These are phyloP conservation scores for Plasmodium coatneyi DNA, from an alignment of 169 alveolate genomes.

Conservation along the genomic window DNA sequence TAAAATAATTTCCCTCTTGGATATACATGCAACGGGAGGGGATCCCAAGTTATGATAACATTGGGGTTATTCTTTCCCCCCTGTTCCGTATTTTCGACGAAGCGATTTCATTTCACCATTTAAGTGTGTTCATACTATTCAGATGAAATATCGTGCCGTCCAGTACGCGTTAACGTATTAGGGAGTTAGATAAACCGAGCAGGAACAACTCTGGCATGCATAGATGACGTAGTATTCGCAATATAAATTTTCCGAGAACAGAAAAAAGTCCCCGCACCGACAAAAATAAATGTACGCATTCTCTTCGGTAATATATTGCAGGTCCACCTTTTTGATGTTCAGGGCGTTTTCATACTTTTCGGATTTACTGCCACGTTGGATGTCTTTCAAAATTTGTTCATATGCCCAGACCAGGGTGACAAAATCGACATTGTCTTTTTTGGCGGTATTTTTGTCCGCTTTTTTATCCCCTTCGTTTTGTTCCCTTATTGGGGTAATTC, in stretches of 20 bases:
- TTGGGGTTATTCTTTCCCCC: neutral
- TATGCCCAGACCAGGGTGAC: conserved; percentile 68
- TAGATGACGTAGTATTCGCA: conserved; percentile 47
- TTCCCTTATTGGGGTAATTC: neutral
- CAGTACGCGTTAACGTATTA: neutral
- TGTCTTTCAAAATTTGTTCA: conserved; percentile 59
- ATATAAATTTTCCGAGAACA: conserved; percentile 42
- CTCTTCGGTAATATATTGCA: conserved; percentile 43
- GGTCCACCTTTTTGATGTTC: conserved; percentile 36
- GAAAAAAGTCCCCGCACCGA: conserved; percentile 65
- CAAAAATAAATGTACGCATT: conserved; percentile 41
- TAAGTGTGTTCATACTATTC: neutral
- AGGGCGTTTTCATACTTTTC: conserved; percentile 62
- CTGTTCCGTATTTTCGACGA: neutral
- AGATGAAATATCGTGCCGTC: neutral
- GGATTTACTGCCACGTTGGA: conserved; percentile 23
- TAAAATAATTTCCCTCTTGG: neutral
- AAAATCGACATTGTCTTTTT: conserved; percentile 26
- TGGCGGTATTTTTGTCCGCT: neutral
- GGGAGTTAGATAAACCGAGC: conserved; percentile 54
- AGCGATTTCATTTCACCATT: neutral
- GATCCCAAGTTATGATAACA: neutral
- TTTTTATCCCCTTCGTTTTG: neutral
- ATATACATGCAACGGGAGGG: neutral
- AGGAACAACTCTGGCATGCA: conserved; percentile 65